A percentile compares a stretch with the other conserved stretches of the same genome.
Conservation (phyloP, 139 green algal species). For the Chlorella sp. region DNA sequence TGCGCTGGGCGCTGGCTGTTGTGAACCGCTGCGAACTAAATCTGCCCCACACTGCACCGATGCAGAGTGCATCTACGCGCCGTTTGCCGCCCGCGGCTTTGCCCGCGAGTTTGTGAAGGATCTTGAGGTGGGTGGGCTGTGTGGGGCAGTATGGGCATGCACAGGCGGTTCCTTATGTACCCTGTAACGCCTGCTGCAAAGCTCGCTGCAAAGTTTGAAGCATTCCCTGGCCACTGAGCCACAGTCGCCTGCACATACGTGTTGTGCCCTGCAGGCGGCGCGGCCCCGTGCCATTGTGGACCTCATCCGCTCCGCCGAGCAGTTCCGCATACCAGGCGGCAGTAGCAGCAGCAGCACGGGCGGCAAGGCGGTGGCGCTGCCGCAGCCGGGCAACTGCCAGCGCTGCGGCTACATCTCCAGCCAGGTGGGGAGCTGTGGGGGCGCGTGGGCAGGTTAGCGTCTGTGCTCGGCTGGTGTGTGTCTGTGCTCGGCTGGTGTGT, state of each 20-base stretch:
- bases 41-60: neutral
- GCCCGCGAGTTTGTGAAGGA: slow-evolving; percentile 97
- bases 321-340: slow-evolving; percentile 50
- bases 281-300: slow-evolving; percentile 86
- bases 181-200: too few species aligned
- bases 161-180: too few species aligned
- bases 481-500: too few species aligned
- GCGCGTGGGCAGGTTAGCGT: too few species aligned
- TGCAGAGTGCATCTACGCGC: slow-evolving; percentile 94
- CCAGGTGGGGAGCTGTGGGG: slow-evolving; percentile 54
- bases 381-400: slow-evolving; percentile 65
- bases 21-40: neutral
- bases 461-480: slow-evolving; percentile 4
- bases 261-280: slow-evolving; percentile 58
- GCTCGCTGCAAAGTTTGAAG: too few species aligned
- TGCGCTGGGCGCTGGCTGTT: too few species aligned
- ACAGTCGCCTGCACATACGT: too few species aligned
- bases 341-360: neutral
- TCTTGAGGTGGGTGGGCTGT: slow-evolving; percentile 71
- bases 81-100: slow-evolving; percentile 91
- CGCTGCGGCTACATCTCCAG: slow-evolving; percentile 88
- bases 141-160: too few species aligned
- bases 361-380: neutral
- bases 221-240: too few species aligned
- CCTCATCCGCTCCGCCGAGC: slow-evolving; percentile 85